Base-by-base conservation (phyloP, 2,329 filamentous ascomycete species). In the Fusarium ramigenum region DNA sequence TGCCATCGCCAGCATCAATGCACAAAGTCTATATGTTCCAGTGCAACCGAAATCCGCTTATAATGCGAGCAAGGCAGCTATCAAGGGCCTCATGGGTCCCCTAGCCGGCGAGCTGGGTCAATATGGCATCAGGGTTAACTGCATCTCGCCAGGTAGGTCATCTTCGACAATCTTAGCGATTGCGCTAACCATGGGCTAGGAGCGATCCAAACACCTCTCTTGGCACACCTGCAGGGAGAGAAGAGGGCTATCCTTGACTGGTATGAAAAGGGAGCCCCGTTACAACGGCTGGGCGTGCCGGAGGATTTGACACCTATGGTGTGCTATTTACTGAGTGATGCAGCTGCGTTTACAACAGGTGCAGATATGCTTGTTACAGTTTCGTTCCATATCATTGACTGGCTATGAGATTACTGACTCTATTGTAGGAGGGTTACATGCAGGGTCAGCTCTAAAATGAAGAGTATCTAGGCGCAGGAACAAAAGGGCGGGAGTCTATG, bases 81-180 rank as follows among this genome's bases (percentile, higher is more conserved):
- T 61, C 30, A 54, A 54, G 19, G 47, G 39, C 0, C 37, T 61
- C 1, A 56, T 61, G 47, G 47, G 59, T 5, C 59, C 47, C 0
- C 7, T 54, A 2, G 59, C 47, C 5, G 47, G 47, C 18, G 59
- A 54, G 23, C 19, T 56, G 8, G 59, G 59, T 2, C 47, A 61
- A 4, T 61, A 61, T 16, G 59, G 47, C 18, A 54, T 56, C 30
- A 54, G 58, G 25, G 58, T 60, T 18, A 60, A 60, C 28, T 60
- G 39, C 18, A 61, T 61, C 21, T 61, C 39, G 2, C 47, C 47
- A 28, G 59, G 37, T 21, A 39, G 30, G 15, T 21, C 47, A 21
- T 5, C 12, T 32, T 25, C 9, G 23, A 19, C 32, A 16, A 54
- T 19, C 28, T 42, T 3, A 28, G 4, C 1, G 1, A 10, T 8